Base-by-base conservation (phyloP, 2,329 filamentous ascomycete genomes). In the Penicillium vulpinum region DNA sequence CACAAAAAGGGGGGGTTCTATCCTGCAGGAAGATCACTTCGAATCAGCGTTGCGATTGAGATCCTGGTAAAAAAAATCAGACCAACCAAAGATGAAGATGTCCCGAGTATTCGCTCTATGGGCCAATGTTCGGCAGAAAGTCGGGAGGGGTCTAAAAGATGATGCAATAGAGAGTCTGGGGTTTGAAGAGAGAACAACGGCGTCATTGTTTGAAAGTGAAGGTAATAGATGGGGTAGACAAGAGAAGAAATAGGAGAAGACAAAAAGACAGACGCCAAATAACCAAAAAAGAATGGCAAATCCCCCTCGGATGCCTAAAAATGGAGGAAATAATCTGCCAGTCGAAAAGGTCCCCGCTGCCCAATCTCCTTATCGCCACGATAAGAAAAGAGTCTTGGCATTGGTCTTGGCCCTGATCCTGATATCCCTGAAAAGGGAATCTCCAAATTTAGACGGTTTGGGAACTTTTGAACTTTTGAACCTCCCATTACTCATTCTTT, bases 191-290 rank as follows among this genome's bases (percentile, higher is more conserved):
- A 66, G 53, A 67, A 58, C 64, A 66, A 67, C 63, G 68, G 69
- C 71, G 70, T 73, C 71, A 73, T 73, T 62, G 61, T 73, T 72
- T 62, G 66, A 52, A 60, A 58, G 49, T 24, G 13, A 45, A 28
- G 35, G 35, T 41, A n/a, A 26, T 47, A 52, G 28, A 55, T 31
- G 26, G 52, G 35, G 21, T 35, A 43, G 40, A 41, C 28, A 26
- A 52, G 44, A 44, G 28, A 52, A 29, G 15, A 46, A 35, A 46
- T n/a, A n/a, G n/a, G 35, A 11, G 44, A 54, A 38, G 43, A 43
- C 28, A 21, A 44, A 21, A 40, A 41, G 52, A 38, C 52, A n/a
- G n/a, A n/a, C n/a, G n/a, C 38, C 26, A 47, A 44, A 57, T 36
- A 15, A 22, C 28, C 28, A 7, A 35, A 26, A 18, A 45, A 51